A percentile compares a stretch with the other conserved stretches of the same genome.
Conservation (phyloP, 2,329 filamentous ascomycete species). For the Ampelomyces quisqualis region DNA sequence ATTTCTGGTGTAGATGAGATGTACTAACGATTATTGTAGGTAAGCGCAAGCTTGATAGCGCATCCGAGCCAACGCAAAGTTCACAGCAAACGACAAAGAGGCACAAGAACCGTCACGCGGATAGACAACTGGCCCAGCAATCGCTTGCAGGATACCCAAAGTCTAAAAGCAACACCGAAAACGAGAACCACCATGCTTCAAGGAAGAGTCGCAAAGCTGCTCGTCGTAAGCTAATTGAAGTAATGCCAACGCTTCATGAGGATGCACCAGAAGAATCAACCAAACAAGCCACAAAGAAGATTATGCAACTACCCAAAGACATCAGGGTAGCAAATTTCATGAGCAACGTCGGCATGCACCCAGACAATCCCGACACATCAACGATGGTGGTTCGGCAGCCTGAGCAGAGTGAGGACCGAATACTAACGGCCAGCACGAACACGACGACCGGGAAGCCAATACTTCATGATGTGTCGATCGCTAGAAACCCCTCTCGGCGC, state of each 20-base stretch:
- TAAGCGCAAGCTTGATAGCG: conserved; percentile 10
- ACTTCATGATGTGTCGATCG: conserved; percentile 5
- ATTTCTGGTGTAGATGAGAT: no score
- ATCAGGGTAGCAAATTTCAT: background rate
- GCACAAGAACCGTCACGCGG: background rate
- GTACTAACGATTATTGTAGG: no score
- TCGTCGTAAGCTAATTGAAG: no score
- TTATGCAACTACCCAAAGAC: background rate
- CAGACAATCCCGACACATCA: conserved; percentile 1
- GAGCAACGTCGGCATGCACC: background rate
- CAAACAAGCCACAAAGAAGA: background rate
- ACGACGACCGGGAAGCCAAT: background rate
- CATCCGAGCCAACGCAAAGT: background rate
- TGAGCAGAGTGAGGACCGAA: background rate
- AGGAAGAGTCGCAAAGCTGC: background rate
- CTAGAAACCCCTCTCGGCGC: background rate
- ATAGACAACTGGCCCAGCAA: background rate
- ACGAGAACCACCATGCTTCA: no score
- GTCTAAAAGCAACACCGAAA: background rate
- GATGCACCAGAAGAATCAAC: background rate
- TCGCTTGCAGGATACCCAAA: background rate
- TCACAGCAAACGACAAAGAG: conserved; percentile 11
- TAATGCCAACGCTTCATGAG: background rate
- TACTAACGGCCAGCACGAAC: conserved; percentile 7
- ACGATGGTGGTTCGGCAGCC: conserved; percentile 2